Base-by-base conservation (phyloP, 371 early-diverging fungal genomes). In the Lichtheimia corymbifera region DNA sequence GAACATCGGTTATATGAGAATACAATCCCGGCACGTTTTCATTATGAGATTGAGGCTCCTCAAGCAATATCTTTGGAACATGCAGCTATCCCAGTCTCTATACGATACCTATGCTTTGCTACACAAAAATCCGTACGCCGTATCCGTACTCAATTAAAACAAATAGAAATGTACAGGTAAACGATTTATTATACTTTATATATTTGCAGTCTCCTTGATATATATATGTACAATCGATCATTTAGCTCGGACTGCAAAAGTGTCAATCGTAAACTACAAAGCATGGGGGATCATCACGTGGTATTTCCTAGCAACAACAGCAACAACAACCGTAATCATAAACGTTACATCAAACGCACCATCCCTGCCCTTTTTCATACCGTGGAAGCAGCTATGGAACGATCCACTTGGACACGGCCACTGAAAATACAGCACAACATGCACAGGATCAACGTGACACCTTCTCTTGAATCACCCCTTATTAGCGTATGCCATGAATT, bases 141-240 rank as follows among this genome's bases (percentile, higher is more conserved):
- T 25, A 69, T 69, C 49, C 53, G 65, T 13, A 65, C 69, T 9
- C 65, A 64, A 43, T 52, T 69, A 14, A 57, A 50, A 12, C 69
- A 69, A 45, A 61, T 62, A 40, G 69, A 69, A 59, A 41, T 65
- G 35, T 69, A 59, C 54, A 69, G 65, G 69, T 69, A 69, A 47
- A n/a, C 17, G 22, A 22, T 22, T 22, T 20, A 35, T 35, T 35
- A 35, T 35, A 35, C 35, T 35, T 9, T 35, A 11, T 11, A 35
- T 35, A 35, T 35, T 35, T 35, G 35, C 35, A 35, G 35, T 35
- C 35, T 35, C 35, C 35, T 35, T 35, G 35, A 35, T 35, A 35
- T 22, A 22, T 22, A 9, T 35, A 9, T n/a, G n/a, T n/a, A n/a
- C n/a, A n/a, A n/a, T n/a, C n/a, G 2, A 35, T 35, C 35, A 9